Conservation (phyloP, 108 stramenopile genomes). For the Stephanodiscus triporus region DNA sequence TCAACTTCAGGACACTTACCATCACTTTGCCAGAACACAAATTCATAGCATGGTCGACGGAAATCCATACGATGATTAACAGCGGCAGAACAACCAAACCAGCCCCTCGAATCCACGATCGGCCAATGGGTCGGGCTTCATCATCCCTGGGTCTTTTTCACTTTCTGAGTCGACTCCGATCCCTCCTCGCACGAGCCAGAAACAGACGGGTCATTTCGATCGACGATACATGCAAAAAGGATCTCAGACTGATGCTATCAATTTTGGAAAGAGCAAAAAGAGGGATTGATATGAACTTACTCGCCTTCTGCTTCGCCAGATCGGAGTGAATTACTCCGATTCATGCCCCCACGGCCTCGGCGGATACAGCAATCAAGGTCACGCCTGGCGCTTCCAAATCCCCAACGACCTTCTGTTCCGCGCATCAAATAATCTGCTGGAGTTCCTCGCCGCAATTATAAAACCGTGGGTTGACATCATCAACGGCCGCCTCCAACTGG, state of each 20-base stretch:
- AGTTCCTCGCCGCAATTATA: too few species aligned
- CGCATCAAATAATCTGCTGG: too few species aligned
- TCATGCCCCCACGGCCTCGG: too few species aligned
- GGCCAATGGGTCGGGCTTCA: neutral
- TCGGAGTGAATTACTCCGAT: too few species aligned
- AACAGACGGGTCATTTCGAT: neutral
- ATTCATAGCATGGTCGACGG: neutral
- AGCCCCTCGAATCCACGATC: neutral
- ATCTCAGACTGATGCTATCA: neutral
- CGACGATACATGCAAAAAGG: neutral
- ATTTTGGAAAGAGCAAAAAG: neutral
- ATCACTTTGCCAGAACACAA: neutral
- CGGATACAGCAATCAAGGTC: too few species aligned
- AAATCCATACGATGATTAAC: neutral
- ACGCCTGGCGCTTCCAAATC: neutral
- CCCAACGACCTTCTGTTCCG: constrained; percentile 8
- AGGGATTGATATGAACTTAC: neutral
- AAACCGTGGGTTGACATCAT: too few species aligned
- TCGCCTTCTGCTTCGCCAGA: too few species aligned
- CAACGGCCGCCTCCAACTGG: too few species aligned
- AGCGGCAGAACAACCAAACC: neutral
- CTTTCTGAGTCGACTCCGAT: neutral
- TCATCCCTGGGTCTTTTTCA: neutral
- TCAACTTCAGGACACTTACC: neutral
- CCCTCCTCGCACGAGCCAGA: neutral